These are phyloP conservation scores for Phaffia rhodozyma DNA, from an alignment of 1,284 basidiomycete genomes.

Conservation along the genomic window DNA sequence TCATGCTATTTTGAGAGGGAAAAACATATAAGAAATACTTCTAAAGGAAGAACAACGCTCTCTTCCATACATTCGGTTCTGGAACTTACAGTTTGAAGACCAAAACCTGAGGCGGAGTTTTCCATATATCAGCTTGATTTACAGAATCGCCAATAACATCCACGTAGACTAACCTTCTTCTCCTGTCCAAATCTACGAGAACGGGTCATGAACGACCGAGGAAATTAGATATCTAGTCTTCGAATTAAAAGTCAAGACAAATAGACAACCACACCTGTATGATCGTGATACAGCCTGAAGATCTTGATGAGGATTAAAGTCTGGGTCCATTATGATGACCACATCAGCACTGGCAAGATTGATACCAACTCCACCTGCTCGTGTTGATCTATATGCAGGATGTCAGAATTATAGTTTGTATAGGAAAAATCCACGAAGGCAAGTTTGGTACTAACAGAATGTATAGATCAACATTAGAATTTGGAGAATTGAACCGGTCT, in stretches of 20 bases:
- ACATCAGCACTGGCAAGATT: conserved; percentile 55
- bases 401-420: conserved; percentile 22
- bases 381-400: not conserved
- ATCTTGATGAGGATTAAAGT: conserved; percentile 57
- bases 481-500: conserved; percentile 80
- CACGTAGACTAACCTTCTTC: conserved; percentile 24
- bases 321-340: conserved; percentile 83
- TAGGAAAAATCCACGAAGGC: conserved; percentile 1
- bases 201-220: not conserved
- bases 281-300: conserved; percentile 73
- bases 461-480: conserved; percentile 80
- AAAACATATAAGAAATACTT: not conserved
- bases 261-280: conserved; percentile 39
- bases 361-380: conserved; percentile 34
- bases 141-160: not conserved
- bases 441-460: conserved; percentile 78
- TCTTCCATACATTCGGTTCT: not conserved
- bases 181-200: conserved; percentile 30
- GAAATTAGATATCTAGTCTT: conserved; percentile 33
- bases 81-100: conserved; percentile 59
- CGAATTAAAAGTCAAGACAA: conserved; percentile 35
- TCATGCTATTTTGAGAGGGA: conserved; percentile 43
- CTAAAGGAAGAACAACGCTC: not conserved
- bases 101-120: conserved; percentile 44
- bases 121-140: not conserved